Base-by-base conservation (phyloP, 495 filamentous ascomycete species). In the Usnea hakonensis region DNA sequence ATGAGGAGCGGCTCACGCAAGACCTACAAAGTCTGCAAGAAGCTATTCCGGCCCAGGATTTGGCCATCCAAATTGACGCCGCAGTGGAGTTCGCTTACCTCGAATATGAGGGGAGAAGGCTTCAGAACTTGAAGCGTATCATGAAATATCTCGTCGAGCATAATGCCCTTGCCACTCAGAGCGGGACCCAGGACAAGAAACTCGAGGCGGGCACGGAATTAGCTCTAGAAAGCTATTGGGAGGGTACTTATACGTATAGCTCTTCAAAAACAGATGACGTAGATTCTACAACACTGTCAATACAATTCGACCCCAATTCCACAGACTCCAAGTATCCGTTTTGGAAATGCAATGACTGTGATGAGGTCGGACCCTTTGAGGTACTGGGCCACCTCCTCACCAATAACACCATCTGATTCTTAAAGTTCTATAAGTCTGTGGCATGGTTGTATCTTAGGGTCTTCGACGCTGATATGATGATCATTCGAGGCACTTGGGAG, bases 181-280 rank as follows among this genome's bases (percentile, higher is more conserved):
- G 58, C 9, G 5, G 7, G 33, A 7, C 2, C 17, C 40, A 41
- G 8, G 46, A 50, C 33, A 38, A 2, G 14, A 43, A 5, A 11
- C 28, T 16, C 16, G 14, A 16, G 33, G 7, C 32, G 6, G 21
- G 33, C 8, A 56, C 23, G 10, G 9, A 56, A 17, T 19, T 19
- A 23, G 19, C 58, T 17, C 28, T 61, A 16, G 58, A 61, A 13
- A 44, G 62, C 30, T 16, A 17, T 1, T 64, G 62, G 62, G 13
- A 32, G 30, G 62, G 62, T 9, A 64, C 41, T 19, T 64, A 54
- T 35, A 62, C 62, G 9, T 55, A 62, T 50, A 30, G 9, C n/a
- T 38, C 3, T 21, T 64, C 16, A 30, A 14, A 2, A 7, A 38
- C 62, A 55, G 58, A 48, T 17, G 36, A 28, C n/a, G 37, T 63